Conservation (phyloP, 1,139 yeast genomes). For the Yamadazyma buinensis region DNA sequence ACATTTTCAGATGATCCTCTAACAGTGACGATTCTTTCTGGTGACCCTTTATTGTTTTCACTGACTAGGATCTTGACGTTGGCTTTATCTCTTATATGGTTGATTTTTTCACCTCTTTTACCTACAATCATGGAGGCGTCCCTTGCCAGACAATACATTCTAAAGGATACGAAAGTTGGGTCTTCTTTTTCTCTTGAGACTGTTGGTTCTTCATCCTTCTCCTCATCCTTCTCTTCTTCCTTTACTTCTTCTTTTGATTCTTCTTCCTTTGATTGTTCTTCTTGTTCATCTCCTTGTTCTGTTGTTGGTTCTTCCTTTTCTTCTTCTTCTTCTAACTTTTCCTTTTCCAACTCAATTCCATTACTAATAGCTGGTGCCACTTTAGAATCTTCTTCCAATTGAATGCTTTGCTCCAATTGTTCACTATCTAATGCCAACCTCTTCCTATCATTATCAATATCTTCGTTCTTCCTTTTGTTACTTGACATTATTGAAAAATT, state of each 20-base stretch:
- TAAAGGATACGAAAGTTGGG: conserved; percentile 58
- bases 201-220: conserved; percentile 4
- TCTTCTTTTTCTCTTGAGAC: conserved; percentile 32
- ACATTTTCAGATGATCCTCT: conserved; percentile 78
- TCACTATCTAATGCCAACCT: conserved; percentile 71
- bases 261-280: conserved; percentile 15
- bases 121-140: conserved; percentile 79
- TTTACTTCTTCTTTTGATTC: conserved; percentile 35
- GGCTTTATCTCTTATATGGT: conserved; percentile 62
- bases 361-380: conserved; percentile 36
- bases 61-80: conserved; percentile 71
- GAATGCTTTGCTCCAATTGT: conserved; percentile 28
- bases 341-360: conserved; percentile 3
- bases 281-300: conserved; percentile 5
- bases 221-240: conserved; percentile 2
- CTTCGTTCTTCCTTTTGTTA: conserved; percentile 70
- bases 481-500: conserved; percentile 12
- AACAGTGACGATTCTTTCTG: conserved; percentile 74
- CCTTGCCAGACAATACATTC: conserved; percentile 75
- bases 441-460: conserved; percentile 39
- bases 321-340: not conserved
- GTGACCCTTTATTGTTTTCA: conserved; percentile 68
- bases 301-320: conserved; percentile 10
- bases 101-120: conserved; percentile 69
- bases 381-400: conserved; percentile 37